Percentiles rank a stretch among this genome's conserved stretches.
phyloP scores from a whole-genome alignment of 1,139 yeast genomes.

The Zygosaccharomyces sapae region DNA sequence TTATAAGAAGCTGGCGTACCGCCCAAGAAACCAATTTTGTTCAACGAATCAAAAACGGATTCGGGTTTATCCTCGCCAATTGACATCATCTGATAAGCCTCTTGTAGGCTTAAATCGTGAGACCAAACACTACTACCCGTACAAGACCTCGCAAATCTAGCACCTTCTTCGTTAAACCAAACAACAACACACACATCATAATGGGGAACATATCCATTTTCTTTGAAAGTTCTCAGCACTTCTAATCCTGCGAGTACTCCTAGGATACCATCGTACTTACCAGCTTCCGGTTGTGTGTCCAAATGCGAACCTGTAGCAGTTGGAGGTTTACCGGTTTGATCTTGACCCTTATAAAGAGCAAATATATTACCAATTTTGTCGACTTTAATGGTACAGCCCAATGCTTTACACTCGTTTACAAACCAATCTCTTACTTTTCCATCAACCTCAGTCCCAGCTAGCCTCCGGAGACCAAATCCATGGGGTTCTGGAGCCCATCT shows the following conservation, averaged over 20 bases:
- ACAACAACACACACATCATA: conserved; percentile 61
- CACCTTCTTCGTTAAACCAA: conserved; percentile 82
- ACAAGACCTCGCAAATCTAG: conserved; percentile 63
- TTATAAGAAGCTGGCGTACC: conserved; percentile 44
- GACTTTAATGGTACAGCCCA: conserved; percentile 56
- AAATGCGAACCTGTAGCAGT: conserved; percentile 71
- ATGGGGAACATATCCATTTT: conserved; percentile 52
- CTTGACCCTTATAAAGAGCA: conserved; percentile 57
- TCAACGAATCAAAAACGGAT: conserved; percentile 52
- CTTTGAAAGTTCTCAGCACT: conserved; percentile 59
- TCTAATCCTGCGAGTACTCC: conserved; percentile 69
- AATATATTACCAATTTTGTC: conserved; percentile 68
- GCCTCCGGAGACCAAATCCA: conserved; percentile 58
- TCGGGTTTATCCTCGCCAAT: conserved; percentile 51
- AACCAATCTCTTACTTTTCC: conserved; percentile 69
- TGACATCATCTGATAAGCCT: conserved; percentile 49
- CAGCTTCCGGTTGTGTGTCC: conserved; percentile 79
- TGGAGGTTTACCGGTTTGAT: conserved; percentile 41
- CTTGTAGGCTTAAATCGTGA: conserved; percentile 45
- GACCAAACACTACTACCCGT: conserved; percentile 70
- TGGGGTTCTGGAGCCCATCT: conserved; percentile 56
- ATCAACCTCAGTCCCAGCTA: conserved; percentile 59
- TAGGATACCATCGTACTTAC: conserved; percentile 66
- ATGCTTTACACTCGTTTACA: conserved; percentile 44
- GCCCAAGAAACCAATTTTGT: conserved; percentile 62